Percentiles rank a stretch among this genome's conserved stretches.
These are phyloP conservation scores for Metarhizium album DNA, from an alignment of 2,329 filamentous ascomycete species.

Conservation along the genomic window DNA sequence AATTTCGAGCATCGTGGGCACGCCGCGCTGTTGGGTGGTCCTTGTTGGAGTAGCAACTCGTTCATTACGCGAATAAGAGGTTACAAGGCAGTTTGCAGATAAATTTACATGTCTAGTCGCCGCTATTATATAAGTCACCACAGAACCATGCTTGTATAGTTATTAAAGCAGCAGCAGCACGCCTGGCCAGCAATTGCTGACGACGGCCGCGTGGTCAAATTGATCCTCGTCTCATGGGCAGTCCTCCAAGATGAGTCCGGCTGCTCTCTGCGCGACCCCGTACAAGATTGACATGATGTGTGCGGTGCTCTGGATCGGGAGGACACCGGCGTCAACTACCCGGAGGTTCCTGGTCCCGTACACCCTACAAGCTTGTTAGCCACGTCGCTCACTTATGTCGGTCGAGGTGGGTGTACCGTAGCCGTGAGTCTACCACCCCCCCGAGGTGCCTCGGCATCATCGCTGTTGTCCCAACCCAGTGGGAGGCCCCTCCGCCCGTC, in stretches of 20 bases:
- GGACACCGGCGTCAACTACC: constrained; percentile 14
- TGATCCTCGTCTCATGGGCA: too few relatives aligned
- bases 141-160: too few relatives aligned
- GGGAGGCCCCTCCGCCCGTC: constrained; percentile 9
- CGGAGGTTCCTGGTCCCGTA: constrained; percentile 13
- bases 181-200: too few relatives aligned
- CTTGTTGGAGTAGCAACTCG: too few relatives aligned
- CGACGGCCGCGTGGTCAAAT: too few relatives aligned
- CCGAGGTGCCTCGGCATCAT: constrained; percentile 14
- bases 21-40: too few relatives aligned
- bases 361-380: constrained; percentile 4
- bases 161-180: too few relatives aligned
- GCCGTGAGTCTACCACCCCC: constrained; percentile 12
- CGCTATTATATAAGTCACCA: too few relatives aligned
- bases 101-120: too few relatives aligned
- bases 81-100: too few relatives aligned
- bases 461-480: constrained; percentile 16
- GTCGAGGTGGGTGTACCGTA: constrained; percentile 6
- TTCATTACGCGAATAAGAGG: too few relatives aligned
- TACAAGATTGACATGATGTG: constrained; percentile 16
- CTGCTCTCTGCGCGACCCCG: constrained; percentile 12
- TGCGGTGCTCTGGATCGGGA: constrained; percentile 12
- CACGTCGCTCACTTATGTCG: not conserved
- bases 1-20: too few relatives aligned
- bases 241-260: constrained; percentile 11